A percentile compares a stretch with the other conserved stretches of the same genome.
Evolutionary conservation across 495 filamentous ascomycete genomes (phyloP).

Genomic region (Neurospora tetraspora): DNA sequence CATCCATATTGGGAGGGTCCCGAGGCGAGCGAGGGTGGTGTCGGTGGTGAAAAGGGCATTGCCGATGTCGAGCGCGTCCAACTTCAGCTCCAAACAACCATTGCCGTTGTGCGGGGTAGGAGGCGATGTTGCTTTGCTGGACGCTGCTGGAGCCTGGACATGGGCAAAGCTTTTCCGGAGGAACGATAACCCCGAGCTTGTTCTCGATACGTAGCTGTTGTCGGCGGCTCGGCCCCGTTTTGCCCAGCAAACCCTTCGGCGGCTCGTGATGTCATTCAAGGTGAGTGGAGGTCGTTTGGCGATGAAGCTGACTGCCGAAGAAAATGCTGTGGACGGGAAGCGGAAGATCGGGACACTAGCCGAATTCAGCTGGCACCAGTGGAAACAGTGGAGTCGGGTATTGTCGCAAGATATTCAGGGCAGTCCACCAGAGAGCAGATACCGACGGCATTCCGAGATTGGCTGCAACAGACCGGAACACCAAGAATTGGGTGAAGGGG

Average conservation of each 20-base stretch:
- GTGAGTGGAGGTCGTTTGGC: background rate
- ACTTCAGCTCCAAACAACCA: background rate
- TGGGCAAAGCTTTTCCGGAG: background rate
- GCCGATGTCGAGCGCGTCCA: background rate
- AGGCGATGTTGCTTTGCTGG: no score
- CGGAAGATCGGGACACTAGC: background rate
- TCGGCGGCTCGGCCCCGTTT: background rate
- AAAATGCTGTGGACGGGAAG: background rate
- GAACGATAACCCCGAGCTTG: background rate
- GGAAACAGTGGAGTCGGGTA: background rate
- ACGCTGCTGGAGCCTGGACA: background rate
- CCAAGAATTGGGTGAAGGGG: background rate
- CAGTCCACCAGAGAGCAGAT: background rate
- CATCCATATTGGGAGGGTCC: background rate
- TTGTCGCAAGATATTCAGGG: background rate
- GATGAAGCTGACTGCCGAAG: background rate
- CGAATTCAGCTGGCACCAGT: background rate
- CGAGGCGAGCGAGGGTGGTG: background rate
- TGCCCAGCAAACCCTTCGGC: background rate
- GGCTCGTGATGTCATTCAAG: background rate
- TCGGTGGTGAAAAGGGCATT: background rate
- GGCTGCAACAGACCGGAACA: background rate
- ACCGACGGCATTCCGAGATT: background rate
- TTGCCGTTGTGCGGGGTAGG: background rate
- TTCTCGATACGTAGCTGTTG: background rate